phyloP scores from a whole-genome alignment of 1,284 basidiomycete genomes.

The Phellopilus nigrolimitatus region DNA sequence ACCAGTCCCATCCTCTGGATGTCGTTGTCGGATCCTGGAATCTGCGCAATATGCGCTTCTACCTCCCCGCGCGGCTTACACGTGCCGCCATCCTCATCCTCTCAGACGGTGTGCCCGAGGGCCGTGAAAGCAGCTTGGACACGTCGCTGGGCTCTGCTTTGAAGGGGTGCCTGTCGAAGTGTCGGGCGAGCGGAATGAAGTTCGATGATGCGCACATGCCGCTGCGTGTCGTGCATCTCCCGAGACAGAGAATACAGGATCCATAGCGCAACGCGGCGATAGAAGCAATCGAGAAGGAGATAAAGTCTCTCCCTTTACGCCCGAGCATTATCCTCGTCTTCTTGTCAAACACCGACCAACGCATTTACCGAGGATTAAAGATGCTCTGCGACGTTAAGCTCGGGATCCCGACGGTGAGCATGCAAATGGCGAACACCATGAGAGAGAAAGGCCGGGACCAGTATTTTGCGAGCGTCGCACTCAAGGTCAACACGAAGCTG shows the following conservation, averaged over 20 bases:
- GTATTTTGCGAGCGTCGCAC: constrained; percentile 69
- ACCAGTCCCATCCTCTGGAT: too few species aligned
- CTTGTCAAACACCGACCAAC: not conserved
- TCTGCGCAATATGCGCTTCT: constrained; percentile 38
- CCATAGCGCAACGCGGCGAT: too few species aligned
- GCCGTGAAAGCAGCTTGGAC: constrained; percentile 32
- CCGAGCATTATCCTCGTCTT: too few species aligned
- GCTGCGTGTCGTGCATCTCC: too few species aligned
- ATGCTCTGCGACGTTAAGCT: constrained; percentile 39
- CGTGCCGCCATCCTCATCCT: not conserved
- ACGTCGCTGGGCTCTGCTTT: constrained; percentile 25
- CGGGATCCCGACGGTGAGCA: constrained; percentile 31
- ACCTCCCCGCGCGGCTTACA: not conserved
- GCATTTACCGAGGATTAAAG: constrained; percentile 27
- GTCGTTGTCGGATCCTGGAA: constrained; percentile 66
- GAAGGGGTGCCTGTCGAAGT: not conserved
- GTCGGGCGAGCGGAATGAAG: not conserved
- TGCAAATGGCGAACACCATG: constrained; percentile 26
- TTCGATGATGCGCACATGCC: too few species aligned
- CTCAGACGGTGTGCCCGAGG: not conserved
- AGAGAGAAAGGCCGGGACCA: constrained; percentile 55
- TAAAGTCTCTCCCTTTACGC: too few species aligned
- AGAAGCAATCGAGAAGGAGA: too few species aligned
- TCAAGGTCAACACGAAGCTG: too few species aligned
- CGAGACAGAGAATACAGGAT: too few species aligned